Base-by-base conservation (phyloP, 2,329 filamentous ascomycete genomes). In the Aureobasidium sp. region DNA sequence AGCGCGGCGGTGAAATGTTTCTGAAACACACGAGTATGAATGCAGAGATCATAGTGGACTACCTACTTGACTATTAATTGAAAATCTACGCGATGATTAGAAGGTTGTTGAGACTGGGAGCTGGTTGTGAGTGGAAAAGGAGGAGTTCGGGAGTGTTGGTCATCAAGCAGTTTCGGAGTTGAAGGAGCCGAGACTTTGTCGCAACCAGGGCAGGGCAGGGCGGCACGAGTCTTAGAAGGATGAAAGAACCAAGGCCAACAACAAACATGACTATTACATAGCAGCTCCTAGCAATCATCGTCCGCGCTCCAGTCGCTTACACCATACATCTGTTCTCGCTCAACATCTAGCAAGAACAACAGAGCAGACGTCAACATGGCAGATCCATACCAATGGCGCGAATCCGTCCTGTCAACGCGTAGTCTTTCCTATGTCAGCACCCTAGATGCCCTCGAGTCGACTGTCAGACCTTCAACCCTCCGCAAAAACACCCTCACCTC, bases 391-490 rank as follows among this genome's bases (percentile, higher is more conserved):
- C 63, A 65, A 46, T 62, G 68, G 67, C 68, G 67, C 63, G 69
- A 72, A 62, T 67, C 66, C 20, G 71, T 72, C 51, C 66, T 73
- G n/a, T 71, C 70, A 27, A 72, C 72, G 5, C 70, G 72, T 63
- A 70, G 69, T 8, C 68, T 73, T 41, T 71, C 71, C 43, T 72
- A 71, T 64, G 64, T 72, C 61, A 70, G 66, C 65, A 70, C 67
- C 59, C 63, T 63, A 26, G 67, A 66, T 46, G 67, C 63, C 10
- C 57, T 32, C 52, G 34, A 50, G 1, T 39, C 24, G 29, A 26
- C 29, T 32, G n/a, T 24, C 50, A 29, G 44, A 20, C 41, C 41
- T 26, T 57, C 63, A 6, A 65, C 66, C 15, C 64, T 64, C 15
- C 68, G 66, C 48, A 65, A 66, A 44, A 66, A 63, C 63, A 72